Conservation (phyloP, 2,329 filamentous ascomycete species). For the Sporothrix luriei region DNA sequence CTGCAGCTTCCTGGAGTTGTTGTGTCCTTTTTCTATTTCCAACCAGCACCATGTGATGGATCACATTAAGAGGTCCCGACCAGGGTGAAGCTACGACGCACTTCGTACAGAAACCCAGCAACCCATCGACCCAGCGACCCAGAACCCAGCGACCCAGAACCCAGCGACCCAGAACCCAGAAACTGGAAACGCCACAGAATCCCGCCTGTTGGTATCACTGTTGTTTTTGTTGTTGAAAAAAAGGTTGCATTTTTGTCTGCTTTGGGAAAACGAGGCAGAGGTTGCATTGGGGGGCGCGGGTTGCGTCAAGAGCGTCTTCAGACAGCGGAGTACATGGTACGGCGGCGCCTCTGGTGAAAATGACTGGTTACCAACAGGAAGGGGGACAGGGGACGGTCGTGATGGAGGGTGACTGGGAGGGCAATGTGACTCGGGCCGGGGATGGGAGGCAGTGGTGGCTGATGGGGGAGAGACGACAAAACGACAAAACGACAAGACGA, state of each 20-base stretch:
- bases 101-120: neutral
- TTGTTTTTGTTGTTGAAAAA: too few species aligned
- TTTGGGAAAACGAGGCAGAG: conserved; percentile 21
- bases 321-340: too few species aligned
- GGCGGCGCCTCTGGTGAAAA: neutral
- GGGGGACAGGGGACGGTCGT: neutral
- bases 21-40: conserved; percentile 1
- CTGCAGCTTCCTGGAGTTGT: neutral
- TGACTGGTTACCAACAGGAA: conserved; percentile 15
- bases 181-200: neutral
- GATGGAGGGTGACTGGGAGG: conserved; percentile 15
- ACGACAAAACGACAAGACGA: neutral
- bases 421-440: conserved; percentile 7
- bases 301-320: too few species aligned
- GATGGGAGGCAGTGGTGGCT: neutral
- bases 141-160: too few species aligned
- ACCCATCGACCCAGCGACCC: too few species aligned
- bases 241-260: conserved; percentile 6
- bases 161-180: too few species aligned
- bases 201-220: neutral
- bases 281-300: conserved; percentile 12
- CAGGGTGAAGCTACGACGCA: too few species aligned
- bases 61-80: conserved; percentile 8
- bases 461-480: neutral
- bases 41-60: conserved; percentile 14